phyloP scores from a whole-genome alignment of 805 yeast genomes.

The Huiozyma sinensis region DNA sequence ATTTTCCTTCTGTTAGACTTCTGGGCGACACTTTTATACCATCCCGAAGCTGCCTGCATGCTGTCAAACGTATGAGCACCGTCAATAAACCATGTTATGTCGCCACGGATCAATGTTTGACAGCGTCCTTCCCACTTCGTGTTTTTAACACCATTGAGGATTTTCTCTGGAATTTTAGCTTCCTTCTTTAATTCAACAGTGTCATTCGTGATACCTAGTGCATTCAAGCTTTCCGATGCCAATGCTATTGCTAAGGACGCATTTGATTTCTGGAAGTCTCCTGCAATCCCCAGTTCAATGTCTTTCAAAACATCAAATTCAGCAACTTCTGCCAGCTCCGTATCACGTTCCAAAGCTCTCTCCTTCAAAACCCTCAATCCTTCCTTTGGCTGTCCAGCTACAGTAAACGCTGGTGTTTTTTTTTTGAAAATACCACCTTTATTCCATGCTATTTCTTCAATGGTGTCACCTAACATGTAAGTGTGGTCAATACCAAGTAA shows the following conservation, averaged over 20 bases:
- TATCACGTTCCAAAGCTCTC: constrained; percentile 58
- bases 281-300: constrained; percentile 60
- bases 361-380: constrained; percentile 47
- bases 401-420: constrained; percentile 56
- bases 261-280: constrained; percentile 73
- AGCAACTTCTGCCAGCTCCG: constrained; percentile 42
- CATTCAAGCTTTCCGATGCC: constrained; percentile 47
- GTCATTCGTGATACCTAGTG: constrained; percentile 34
- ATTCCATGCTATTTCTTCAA: constrained; percentile 90
- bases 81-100: constrained; percentile 70
- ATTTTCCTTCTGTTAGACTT: constrained; percentile 29
- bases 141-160: constrained; percentile 46
- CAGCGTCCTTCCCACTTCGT: constrained; percentile 96
- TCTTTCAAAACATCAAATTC: constrained; percentile 29
- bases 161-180: constrained; percentile 35
- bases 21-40: constrained; percentile 44
- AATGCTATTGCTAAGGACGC: constrained; percentile 81
- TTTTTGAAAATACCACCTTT: constrained; percentile 85
- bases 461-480: constrained; percentile 72
- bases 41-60: constrained; percentile 64
- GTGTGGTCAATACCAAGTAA: constrained; percentile 90
- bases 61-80: constrained; percentile 96
- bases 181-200: constrained; percentile 6
- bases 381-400: constrained; percentile 43
- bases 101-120: constrained; percentile 46